Percentiles rank a stretch among this genome's conserved stretches.
Evolutionary conservation across 1,284 basidiomycete genomes (phyloP).

Genomic region (Stygiomarasmius scandens): DNA sequence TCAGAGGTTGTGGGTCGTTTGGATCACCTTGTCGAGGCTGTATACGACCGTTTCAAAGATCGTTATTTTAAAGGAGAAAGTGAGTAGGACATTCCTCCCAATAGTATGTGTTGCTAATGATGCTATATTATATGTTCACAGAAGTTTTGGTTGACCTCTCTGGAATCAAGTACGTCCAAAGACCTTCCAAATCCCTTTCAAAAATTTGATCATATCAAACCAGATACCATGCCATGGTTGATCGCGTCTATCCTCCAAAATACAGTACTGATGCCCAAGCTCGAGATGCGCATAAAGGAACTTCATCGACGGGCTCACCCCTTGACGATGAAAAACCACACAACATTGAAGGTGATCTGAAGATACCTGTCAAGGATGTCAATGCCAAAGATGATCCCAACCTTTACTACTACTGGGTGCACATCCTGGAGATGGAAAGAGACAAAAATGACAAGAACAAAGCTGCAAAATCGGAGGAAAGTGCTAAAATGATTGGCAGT

Average conservation of each 20-base stretch:
- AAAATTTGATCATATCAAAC: no score
- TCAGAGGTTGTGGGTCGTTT: constrained; percentile 94
- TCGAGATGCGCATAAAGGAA: constrained; percentile 43
- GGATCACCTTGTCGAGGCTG: constrained; percentile 91
- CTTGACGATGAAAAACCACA: constrained; percentile 58
- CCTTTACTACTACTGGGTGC: constrained; percentile 87
- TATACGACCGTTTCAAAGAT: constrained; percentile 94
- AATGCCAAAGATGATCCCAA: constrained; percentile 76
- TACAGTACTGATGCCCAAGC: constrained; percentile 46
- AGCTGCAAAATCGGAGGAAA: constrained; percentile 55
- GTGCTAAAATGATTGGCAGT: constrained; percentile 60
- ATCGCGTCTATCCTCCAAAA: constrained; percentile 76
- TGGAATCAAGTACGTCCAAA: constrained; percentile 75
- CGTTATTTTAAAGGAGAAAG: constrained; percentile 92
- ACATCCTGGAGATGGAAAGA: constrained; percentile 78
- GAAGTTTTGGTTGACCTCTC: constrained; percentile 83
- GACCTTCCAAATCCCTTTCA: no score
- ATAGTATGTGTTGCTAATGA: neutral
- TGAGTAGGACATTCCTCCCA: no score
- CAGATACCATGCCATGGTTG: constrained; percentile 79
- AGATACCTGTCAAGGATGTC: constrained; percentile 72
- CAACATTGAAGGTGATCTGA: constrained; percentile 79
- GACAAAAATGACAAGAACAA: constrained; percentile 67
- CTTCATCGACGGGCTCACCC: constrained; percentile 23
- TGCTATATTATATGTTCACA: constrained; percentile 36